Percentiles rank a stretch among this genome's conserved stretches.
phyloP scores from a whole-genome alignment of 2,329 filamentous ascomycete species.

The Colletotrichum melonis region DNA sequence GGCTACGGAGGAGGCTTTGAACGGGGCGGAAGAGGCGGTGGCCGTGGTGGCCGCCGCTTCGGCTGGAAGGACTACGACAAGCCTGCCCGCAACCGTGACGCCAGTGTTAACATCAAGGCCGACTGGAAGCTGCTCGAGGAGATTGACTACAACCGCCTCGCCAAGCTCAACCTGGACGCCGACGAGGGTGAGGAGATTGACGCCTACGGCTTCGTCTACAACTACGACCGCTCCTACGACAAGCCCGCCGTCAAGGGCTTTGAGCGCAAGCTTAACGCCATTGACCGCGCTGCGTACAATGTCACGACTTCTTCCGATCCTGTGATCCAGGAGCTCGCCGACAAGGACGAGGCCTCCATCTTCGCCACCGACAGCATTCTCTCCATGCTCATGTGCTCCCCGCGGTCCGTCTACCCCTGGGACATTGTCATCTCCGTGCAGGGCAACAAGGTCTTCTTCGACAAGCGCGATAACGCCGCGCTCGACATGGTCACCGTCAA shows the following conservation, averaged over 20 bases:
- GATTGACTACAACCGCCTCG: slow-evolving; percentile 96
- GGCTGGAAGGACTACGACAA: slow-evolving; percentile 99
- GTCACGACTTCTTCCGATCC: slow-evolving; percentile 97
- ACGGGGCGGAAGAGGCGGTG: slow-evolving; percentile 76
- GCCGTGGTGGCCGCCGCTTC: slow-evolving; percentile 86
- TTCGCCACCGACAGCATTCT: slow-evolving; percentile 98
- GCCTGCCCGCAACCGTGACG: slow-evolving; percentile 94
- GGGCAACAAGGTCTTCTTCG: slow-evolving; percentile 97
- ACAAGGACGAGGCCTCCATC: slow-evolving; percentile 95
- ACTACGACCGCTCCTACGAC: slow-evolving; percentile 96
- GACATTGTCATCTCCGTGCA: slow-evolving; percentile 94
- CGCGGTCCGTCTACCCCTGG: slow-evolving; percentile 97
- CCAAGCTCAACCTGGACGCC: slow-evolving; percentile 95
- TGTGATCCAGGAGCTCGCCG: slow-evolving; percentile 94
- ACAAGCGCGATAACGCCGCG: slow-evolving; percentile 95
- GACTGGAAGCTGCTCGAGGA: slow-evolving; percentile 97
- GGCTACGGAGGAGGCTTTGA: slow-evolving; percentile 74
- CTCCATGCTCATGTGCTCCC: slow-evolving; percentile 99
- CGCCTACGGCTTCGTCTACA: slow-evolving; percentile 96
- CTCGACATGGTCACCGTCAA: slow-evolving; percentile 99
- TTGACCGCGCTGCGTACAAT: slow-evolving; percentile 97
- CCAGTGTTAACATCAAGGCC: slow-evolving; percentile 94
- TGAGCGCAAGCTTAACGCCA: slow-evolving; percentile 86
- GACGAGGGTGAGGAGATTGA: slow-evolving; percentile 96
- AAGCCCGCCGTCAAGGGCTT: slow-evolving; percentile 90